Evolutionary conservation across 1,284 basidiomycete species (phyloP), one percentile per base, ranked within the genome.

Genomic region (Puccinia novopanici): DNA sequence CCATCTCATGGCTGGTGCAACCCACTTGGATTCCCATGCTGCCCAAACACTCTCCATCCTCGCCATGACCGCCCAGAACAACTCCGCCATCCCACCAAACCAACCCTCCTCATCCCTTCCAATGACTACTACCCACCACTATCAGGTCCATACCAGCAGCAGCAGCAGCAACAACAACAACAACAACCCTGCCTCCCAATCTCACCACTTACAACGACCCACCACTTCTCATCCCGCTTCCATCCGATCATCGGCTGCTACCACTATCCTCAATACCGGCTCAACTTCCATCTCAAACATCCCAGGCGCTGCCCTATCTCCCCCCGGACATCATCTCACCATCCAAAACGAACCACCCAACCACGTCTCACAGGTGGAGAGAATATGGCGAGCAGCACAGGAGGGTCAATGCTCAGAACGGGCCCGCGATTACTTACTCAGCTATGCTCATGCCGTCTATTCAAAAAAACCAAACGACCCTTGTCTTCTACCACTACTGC

Each of bases 401-500:
- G 71, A 74, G 22, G 78, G 78, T 19, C 55, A 80, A 55, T 80
- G 78, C 55, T 55, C 78, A n/a, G 78, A 80, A 27, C 78, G 78
- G 12, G 70, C 78, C 24, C 70, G 78, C 27, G 78, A 80, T 40
- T 80, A 73, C 67, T 50, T 80, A 19, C 71, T 80, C 24, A 74
- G 70, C 37, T 80, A 80, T 61, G 78, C 78, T 24, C 78, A 80
- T 74, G 78, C 71, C 24, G 70, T 65, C 65, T 80, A 80, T 27
- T 80, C 78, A 1, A 80, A 74, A 45, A 73, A 74, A 67, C 40
- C 78, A n/a, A 65, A 52, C 57, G 78, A 80, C 63, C 45, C 70
- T 30, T 73, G 68, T 73, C 83, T 87, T 19, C 76, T 87, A 12
- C 84, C 84, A 17, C 81, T 86, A 22, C 82, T 86, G 34, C 83